A percentile compares a stretch with the other conserved stretches of the same genome.
These are phyloP conservation scores for Ceratobasidium papillatum DNA, from an alignment of 1,284 basidiomycete species.

Conservation along the genomic window DNA sequence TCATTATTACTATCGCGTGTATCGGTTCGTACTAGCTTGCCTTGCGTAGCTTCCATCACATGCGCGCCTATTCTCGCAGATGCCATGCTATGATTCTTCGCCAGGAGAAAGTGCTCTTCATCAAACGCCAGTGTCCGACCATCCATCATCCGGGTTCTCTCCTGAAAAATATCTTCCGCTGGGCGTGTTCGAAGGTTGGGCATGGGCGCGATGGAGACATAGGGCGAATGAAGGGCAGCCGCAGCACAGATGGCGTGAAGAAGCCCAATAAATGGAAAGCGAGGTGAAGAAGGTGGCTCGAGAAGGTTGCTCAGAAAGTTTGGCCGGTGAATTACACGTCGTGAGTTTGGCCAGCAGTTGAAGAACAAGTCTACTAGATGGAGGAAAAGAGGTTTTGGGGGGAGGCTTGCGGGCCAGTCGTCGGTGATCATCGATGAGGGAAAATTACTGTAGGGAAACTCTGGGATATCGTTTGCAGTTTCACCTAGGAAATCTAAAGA, in stretches of 20 bases:
- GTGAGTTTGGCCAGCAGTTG: slow-evolving; percentile 30
- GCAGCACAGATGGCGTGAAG: slow-evolving; percentile 31
- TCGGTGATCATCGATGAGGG: neutral
- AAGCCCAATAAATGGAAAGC: slow-evolving; percentile 24
- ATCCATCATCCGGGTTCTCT: slow-evolving; percentile 4
- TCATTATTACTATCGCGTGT: neutral
- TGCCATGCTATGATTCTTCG: slow-evolving; percentile 5
- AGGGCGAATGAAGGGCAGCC: slow-evolving; percentile 20
- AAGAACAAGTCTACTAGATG: slow-evolving; percentile 32
- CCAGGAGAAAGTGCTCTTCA: slow-evolving; percentile 7
- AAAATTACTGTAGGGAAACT: neutral
- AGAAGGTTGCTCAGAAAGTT: slow-evolving; percentile 14
- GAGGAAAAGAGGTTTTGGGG: slow-evolving; percentile 18
- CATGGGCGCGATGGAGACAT: slow-evolving; percentile 12
- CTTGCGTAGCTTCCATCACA: slow-evolving; percentile 24
- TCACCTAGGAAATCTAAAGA: neutral
- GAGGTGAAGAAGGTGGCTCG: slow-evolving; percentile 25
- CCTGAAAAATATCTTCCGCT: slow-evolving; percentile 6
- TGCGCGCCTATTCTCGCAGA: neutral
- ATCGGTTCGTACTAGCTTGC: neutral
- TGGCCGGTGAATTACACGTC: slow-evolving; percentile 29
- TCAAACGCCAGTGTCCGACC: slow-evolving; percentile 7
- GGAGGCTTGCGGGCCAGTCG: slow-evolving; percentile 9
- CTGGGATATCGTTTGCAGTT: neutral
- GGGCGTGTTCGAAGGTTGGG: neutral